phyloP scores from a whole-genome alignment of 2,329 filamentous ascomycete genomes.

The Pseudogymnoascus sp. region DNA sequence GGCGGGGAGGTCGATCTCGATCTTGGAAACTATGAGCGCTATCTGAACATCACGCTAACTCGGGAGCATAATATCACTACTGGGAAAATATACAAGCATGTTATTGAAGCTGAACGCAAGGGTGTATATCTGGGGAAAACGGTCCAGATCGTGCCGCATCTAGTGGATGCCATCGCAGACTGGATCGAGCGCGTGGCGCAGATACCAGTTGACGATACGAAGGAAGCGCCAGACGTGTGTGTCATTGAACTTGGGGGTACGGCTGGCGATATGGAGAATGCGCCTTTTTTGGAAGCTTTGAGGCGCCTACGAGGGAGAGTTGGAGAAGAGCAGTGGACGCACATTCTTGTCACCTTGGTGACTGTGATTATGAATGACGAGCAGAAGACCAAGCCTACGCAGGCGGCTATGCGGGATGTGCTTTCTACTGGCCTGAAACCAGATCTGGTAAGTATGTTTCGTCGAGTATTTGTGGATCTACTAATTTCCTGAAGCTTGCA shows the following conservation, averaged over 20 bases:
- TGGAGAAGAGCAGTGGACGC: slow-evolving; percentile 73
- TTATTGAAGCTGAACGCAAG: slow-evolving; percentile 62
- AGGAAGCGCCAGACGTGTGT: slow-evolving; percentile 80
- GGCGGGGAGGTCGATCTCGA: slow-evolving; percentile 71
- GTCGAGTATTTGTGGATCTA: slow-evolving; percentile 11
- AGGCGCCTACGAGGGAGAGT: slow-evolving; percentile 66
- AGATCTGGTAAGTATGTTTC: slow-evolving; percentile 49
- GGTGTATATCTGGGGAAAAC: slow-evolving; percentile 82
- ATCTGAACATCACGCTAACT: slow-evolving; percentile 73
- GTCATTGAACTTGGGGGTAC: slow-evolving; percentile 62
- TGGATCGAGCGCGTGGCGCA: slow-evolving; percentile 83
- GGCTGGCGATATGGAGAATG: slow-evolving; percentile 75
- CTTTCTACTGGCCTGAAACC: slow-evolving; percentile 62
- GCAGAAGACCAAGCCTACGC: slow-evolving; percentile 96
- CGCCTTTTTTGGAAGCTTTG: slow-evolving; percentile 81
- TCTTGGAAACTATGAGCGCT: slow-evolving; percentile 70
- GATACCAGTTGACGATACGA: slow-evolving; percentile 79
- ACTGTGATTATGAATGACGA: slow-evolving; percentile 56
- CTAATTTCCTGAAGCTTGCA: slow-evolving; percentile 57
- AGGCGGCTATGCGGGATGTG: slow-evolving; percentile 77
- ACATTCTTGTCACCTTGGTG: slow-evolving; percentile 84
- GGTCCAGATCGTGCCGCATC: slow-evolving; percentile 88
- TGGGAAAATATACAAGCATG: slow-evolving; percentile 87
- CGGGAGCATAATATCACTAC: slow-evolving; percentile 94
- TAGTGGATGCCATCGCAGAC: slow-evolving; percentile 88